Base-by-base conservation (phyloP, 2,329 filamentous ascomycete species). In the Metarhizium rileyi region DNA sequence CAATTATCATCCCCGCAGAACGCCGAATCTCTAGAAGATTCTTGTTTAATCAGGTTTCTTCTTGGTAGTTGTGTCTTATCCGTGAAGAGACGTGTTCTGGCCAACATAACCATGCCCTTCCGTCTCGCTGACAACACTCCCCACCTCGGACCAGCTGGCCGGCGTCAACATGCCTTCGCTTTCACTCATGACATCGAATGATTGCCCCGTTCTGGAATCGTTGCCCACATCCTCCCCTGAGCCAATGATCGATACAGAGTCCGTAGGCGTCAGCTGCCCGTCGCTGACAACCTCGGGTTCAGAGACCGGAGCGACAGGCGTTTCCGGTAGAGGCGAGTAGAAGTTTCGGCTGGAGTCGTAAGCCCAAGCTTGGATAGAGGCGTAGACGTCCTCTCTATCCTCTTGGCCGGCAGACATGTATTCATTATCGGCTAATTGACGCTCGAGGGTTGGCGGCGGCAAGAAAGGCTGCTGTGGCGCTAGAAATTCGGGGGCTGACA, bases 311-410 rank as follows among this genome's bases (percentile, higher is more conserved):
- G 69, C 62, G 4, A 68, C 66, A 2, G 74, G 76, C 1, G 76
- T 74, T 22, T 69, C 70, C 12, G 78, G 78, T 22, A 82, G 70
- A 4, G 80, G 78, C 5, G 79, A 82, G 68, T 82, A 83, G 58
- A 83, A 82, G 57, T 73, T 71, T 9, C 68, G 64, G 58, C 67
- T 67, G 4, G 75, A 76, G 51, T 72, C 67, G 55, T 80, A 73
- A 1, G 80, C 80, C 80, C 81, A 84, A 0, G 80, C 81, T 59
- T 84, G 78, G 55, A 84, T 83, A 1, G 78, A 80, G 43, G 75
- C 74, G 58, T 76, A 83, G 1, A 76, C 73, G 14, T 75, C 71
- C 14, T 68, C 61, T 20, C 62, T 63, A 49, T 72, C 66, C 3
- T 73, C 68, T 55, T 76, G 70, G 40, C 73, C 71, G 8, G 75